Evolutionary conservation across 768 basidiomycete genomes (phyloP).

Genomic region (Guyanaporus albipodus): DNA sequence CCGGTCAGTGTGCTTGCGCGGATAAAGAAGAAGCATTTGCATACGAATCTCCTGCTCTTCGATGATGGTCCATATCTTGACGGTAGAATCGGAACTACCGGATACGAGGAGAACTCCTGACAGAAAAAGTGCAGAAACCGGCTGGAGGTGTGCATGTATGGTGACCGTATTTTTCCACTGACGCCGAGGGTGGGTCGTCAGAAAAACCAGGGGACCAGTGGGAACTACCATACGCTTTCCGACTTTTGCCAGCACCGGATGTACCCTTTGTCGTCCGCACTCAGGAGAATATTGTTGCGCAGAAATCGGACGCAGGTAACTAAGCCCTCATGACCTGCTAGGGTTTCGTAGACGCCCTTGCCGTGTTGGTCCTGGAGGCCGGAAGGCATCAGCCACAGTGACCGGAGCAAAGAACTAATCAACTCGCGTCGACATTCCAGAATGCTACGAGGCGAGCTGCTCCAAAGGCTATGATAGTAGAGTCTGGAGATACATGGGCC

Average conservation of each 20-base stretch:
- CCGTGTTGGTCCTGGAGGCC: conserved; percentile 43
- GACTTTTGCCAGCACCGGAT: conserved; percentile 57
- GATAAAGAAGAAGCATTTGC: not conserved
- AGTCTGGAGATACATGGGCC: conserved; percentile 32
- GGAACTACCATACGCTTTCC: conserved; percentile 21
- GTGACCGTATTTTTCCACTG: conserved; percentile 55
- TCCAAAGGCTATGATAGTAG: conserved; percentile 51
- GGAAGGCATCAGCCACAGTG: conserved; percentile 1
- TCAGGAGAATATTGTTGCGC: conserved; percentile 48
- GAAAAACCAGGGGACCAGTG: conserved; percentile 8
- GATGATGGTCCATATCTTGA: conserved; percentile 68
- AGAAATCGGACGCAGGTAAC: conserved; percentile 79
- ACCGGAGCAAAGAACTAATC: not conserved
- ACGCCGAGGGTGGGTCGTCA: conserved; percentile 3
- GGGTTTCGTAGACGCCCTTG: conserved; percentile 59
- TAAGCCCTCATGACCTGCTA: conserved; percentile 68
- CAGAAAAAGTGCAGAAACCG: conserved; percentile 65
- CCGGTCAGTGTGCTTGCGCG: conserved; percentile 6
- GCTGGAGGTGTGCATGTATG: conserved; percentile 59
- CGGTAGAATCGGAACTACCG: conserved; percentile 75
- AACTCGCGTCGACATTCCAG: conserved; percentile 53
- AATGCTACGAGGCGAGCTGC: conserved; percentile 52
- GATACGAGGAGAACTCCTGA: conserved; percentile 55
- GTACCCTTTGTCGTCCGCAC: conserved; percentile 73
- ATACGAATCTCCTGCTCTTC: conserved; percentile 30